A percentile compares a stretch with the other conserved stretches of the same genome.
Evolutionary conservation across 2,329 filamentous ascomycete species (phyloP).

Genomic region (Fusarium sp.): DNA sequence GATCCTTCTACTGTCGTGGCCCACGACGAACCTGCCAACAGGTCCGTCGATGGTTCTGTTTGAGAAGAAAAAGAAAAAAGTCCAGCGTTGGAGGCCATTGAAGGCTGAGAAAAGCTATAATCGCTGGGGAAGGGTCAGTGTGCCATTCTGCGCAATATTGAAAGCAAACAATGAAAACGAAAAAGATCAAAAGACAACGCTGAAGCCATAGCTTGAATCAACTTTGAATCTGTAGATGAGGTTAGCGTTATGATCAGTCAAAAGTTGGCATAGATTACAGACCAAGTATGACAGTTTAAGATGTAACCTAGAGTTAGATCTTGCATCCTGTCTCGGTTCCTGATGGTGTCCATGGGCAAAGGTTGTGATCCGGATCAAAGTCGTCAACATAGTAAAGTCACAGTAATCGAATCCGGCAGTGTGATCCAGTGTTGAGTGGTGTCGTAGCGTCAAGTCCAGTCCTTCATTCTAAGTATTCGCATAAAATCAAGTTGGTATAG

Average conservation of each 20-base stretch:
- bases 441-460: neutral
- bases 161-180: constrained; percentile 51
- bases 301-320: constrained; percentile 17
- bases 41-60: constrained; percentile 70
- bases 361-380: constrained; percentile 5
- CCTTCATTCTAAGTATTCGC: constrained; percentile 29
- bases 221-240: constrained; percentile 66
- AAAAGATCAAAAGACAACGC: constrained; percentile 48
- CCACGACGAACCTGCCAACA: constrained; percentile 68
- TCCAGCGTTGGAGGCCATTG: constrained; percentile 63
- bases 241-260: constrained; percentile 47
- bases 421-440: constrained; percentile 13
- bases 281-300: constrained; percentile 46
- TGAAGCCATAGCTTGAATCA: constrained; percentile 59
- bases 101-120: constrained; percentile 67
- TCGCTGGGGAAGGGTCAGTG: constrained; percentile 70
- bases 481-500: constrained; percentile 44
- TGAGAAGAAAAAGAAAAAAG: constrained; percentile 71
- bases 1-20: constrained; percentile 68
- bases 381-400: constrained; percentile 35
- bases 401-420: constrained; percentile 26
- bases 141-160: constrained; percentile 63
- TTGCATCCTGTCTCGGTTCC: constrained; percentile 42
- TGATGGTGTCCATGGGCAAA: constrained; percentile 16
- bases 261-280: constrained; percentile 40